A percentile compares a stretch with the other conserved stretches of the same genome.
Evolutionary conservation across 2,329 filamentous ascomycete species (phyloP).

Genomic region (Fusarium circinatum): DNA sequence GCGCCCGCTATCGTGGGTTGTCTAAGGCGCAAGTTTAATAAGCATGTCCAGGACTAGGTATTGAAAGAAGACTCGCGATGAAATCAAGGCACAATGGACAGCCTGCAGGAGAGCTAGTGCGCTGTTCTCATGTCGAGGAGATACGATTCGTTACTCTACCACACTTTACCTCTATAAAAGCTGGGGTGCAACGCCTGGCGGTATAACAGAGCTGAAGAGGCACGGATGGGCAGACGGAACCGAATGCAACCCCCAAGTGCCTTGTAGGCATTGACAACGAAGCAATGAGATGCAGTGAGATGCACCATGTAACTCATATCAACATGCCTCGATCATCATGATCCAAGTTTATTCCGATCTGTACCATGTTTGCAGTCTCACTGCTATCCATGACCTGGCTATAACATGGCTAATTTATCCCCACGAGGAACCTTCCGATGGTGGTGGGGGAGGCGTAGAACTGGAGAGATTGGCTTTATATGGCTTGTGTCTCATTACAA

Average conservation of each 20-base stretch:
- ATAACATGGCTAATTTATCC: neutral
- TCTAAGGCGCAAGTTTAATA: neutral
- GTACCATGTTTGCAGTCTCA: constrained; percentile 21
- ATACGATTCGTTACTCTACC: constrained; percentile 22
- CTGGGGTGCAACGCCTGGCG: constrained; percentile 30
- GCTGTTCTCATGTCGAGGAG: constrained; percentile 16
- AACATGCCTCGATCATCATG: constrained; percentile 7
- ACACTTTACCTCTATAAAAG: constrained; percentile 15
- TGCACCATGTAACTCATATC: constrained; percentile 17
- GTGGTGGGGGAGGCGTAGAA: constrained; percentile 23
- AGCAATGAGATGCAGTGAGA: constrained; percentile 30
- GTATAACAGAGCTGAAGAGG: constrained; percentile 34
- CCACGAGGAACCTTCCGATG: constrained; percentile 18
- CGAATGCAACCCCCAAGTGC: constrained; percentile 11
- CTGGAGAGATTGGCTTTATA: neutral
- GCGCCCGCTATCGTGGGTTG: constrained; percentile 10
- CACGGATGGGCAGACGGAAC: constrained; percentile 20
- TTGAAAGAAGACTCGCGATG: neutral
- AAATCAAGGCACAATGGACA: constrained; percentile 18
- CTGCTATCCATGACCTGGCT: neutral
- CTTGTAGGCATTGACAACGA: constrained; percentile 15
- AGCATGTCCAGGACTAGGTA: neutral
- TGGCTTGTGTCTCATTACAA: neutral
- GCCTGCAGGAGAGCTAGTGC: neutral
- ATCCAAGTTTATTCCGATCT: constrained; percentile 1